Evolutionary conservation across 2,329 filamentous ascomycete genomes (phyloP).

Genomic region (Chalaropsis ovoidea): DNA sequence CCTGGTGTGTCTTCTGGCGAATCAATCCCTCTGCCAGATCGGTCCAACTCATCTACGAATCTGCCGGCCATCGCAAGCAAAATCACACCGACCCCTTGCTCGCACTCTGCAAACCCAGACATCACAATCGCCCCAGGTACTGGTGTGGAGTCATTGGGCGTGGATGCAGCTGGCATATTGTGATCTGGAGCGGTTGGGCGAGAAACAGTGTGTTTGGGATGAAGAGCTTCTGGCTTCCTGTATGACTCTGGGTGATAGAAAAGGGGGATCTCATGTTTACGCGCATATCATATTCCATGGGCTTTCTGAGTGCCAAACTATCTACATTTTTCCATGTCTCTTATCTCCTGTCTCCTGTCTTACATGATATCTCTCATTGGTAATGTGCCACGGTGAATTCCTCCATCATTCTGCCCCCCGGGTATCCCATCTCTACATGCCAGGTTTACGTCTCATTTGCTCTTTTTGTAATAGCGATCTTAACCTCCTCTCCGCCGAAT

Average conservation of each 20-base stretch:
- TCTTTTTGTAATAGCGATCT: background rate
- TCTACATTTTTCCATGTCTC: background rate
- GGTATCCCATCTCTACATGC: no score
- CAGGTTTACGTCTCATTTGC: background rate
- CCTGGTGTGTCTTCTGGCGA: conserved; percentile 3
- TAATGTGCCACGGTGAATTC: background rate
- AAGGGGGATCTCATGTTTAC: background rate
- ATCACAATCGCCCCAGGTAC: background rate
- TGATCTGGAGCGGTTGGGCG: background rate
- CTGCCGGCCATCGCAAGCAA: background rate
- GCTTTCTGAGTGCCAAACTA: background rate
- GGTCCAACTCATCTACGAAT: background rate
- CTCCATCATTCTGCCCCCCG: no score
- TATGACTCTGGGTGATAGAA: background rate
- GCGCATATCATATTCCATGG: background rate
- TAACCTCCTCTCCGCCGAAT: background rate
- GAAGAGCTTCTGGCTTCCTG: no score
- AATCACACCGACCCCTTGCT: background rate
- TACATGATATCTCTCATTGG: background rate
- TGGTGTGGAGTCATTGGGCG: background rate
- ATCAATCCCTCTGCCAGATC: conserved; percentile 7
- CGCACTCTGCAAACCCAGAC: background rate
- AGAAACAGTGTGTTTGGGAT: background rate
- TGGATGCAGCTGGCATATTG: background rate
- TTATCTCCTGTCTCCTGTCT: background rate